Base-by-base conservation (phyloP, 768 basidiomycete species). In the Russula sp. region DNA sequence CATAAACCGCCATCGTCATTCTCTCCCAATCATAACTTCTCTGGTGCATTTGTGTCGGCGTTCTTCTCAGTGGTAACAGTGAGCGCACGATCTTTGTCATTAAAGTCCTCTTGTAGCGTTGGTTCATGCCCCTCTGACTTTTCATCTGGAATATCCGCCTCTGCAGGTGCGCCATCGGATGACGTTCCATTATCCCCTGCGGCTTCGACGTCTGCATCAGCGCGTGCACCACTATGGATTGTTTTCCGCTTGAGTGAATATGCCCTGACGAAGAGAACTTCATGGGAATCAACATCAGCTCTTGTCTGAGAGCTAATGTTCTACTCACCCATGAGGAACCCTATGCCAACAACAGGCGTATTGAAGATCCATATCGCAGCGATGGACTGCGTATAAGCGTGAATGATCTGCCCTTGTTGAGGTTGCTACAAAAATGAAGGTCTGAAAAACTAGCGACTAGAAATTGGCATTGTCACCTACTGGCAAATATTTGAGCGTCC, bases 311-410 rank as follows among this genome's bases (percentile, higher is more conserved):
- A 29, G 53, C 50, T 7, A 20, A 1, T n/a, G 18, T 18, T 48
- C 3, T 54, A 60, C 69, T 47, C 45, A 71, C 72, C 54, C 48
- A 74, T 69, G 32, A 75, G 20, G 35, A 77, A 60, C 29, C 72
- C 74, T 16, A 75, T 43, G 20, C 53, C 71, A 18, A 72, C 62
- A 22, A 77, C 16, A 11, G 74, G 70, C 4, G 71, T 68, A 53
- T 72, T 71, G 39, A 79, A 73, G 22, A 76, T 67, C 78, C 76
- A 79, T 41, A 79, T 71, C 1, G 70, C 71, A n/a, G 71, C 68
- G 56, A 78, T 69, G 25, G 73, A 71, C 43, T 69, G 70, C 41
- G 75, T 66, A 58, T 73, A 77, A 13, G 75, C 74, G 41, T 75
- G 75, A 59, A 73, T 70, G 2, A 78, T 68, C 49, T 72, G 64